phyloP scores from a whole-genome alignment of 2,329 filamentous ascomycete species.

The Trichoderma breve region DNA sequence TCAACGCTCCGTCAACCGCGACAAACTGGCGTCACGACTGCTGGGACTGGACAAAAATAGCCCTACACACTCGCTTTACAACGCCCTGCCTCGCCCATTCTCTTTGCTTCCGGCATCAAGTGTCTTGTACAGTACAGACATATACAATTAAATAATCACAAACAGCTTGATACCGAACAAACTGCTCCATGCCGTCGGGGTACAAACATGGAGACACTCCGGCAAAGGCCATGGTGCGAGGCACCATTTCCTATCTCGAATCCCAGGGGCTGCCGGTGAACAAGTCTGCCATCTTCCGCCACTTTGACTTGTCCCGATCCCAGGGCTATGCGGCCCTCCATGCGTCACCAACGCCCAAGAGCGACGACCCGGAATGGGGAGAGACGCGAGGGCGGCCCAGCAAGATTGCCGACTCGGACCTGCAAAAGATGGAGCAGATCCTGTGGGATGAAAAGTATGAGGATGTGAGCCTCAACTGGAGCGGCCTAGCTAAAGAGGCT shows the following conservation, averaged over 20 bases:
- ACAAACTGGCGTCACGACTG: not conserved
- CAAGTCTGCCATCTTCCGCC: slow-evolving; percentile 41
- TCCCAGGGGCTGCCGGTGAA: slow-evolving; percentile 39
- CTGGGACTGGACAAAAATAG: slow-evolving; percentile 34
- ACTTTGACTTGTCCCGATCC: slow-evolving; percentile 39
- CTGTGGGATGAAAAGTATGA: slow-evolving; percentile 39
- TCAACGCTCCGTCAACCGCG: not conserved
- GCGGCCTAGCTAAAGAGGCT: slow-evolving; percentile 34
- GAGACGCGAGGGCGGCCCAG: slow-evolving; percentile 38
- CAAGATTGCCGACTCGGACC: slow-evolving; percentile 36
- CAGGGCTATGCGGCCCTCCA: slow-evolving; percentile 40
- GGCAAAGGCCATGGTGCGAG: slow-evolving; percentile 40
- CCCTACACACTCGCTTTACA: slow-evolving; percentile 27
- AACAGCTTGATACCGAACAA: not conserved
- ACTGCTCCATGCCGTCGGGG: slow-evolving; percentile 23
- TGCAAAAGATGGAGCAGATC: slow-evolving; percentile 38
- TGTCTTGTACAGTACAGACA: not conserved
- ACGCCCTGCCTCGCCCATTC: not conserved
- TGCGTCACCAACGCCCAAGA: slow-evolving; percentile 31
- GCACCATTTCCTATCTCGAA: slow-evolving; percentile 41
- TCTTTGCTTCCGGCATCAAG: not conserved
- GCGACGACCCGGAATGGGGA: slow-evolving; percentile 40
- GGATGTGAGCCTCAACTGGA: slow-evolving; percentile 35
- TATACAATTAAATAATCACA: not conserved
- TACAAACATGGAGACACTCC: slow-evolving; percentile 39